Evolutionary conservation across 2,329 filamentous ascomycete species (phyloP), one percentile per base, ranked within the genome.

Genomic region (Alternaria angustiovoidea): DNA sequence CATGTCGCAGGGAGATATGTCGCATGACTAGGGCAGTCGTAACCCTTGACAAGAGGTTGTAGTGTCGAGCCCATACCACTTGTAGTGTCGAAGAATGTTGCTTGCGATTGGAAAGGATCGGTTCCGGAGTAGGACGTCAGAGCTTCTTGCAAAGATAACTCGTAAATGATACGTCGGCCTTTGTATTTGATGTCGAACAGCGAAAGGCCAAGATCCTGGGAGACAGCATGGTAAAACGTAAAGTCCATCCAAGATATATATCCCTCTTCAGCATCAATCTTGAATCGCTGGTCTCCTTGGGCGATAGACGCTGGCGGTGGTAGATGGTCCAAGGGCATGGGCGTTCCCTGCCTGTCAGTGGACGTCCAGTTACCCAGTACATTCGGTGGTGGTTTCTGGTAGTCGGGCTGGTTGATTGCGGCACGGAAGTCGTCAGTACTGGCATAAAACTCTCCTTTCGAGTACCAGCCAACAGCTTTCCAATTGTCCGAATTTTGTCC

Each of bases 121-220:
- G 78, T 79, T 5, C 83, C 80, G 1, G 83, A 82, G 55, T 86
- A 86, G 54, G 85, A 83, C 1, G 84, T 81, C 7, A 86, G 72
- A 0, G 85, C 85, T 70, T 88, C 85, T 68, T 87, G 83, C 0
- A 88, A 73, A 3, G 82, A 63, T 1, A 88, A 76, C 61, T 88
- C 85, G 57, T 87, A 88, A 11, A 88, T 74, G 7, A 88, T 71
- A 7, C 84, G 77, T 59, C 86, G 79, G n/a, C 83, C 84, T 65
- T 86, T 84, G 77, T 82, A 86, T 18, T 78, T 75, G 44, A 88
- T 81, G 59, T 88, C 81, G 66, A 82, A 83, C 0, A 88, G 74
- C 0, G 79, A 67, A 38, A 87, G 75, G 0, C 85, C 86, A 0
- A 79, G 79, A 57, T 85, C 84, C 8, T 79, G 75, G 1, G 77